Evolutionary conservation across 2,329 filamentous ascomycete genomes (phyloP), one percentile per base, ranked within the genome.

Genomic region (Talaromyces sp.): DNA sequence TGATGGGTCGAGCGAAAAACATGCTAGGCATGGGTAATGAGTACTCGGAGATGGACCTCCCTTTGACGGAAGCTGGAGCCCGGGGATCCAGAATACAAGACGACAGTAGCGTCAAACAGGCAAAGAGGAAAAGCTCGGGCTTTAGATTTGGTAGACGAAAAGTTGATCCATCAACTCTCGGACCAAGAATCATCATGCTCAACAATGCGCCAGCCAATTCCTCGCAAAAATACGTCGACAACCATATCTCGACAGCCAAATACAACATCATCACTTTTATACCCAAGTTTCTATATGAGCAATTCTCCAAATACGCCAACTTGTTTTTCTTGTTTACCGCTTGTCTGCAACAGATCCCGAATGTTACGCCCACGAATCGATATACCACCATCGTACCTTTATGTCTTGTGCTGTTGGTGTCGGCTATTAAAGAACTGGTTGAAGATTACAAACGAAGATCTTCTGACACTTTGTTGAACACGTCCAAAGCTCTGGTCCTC

Each of bases 261-360:
- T 99, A 99, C 86, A 99, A 98, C 77, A 72, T 92, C 74, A 84
- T 91, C 63, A 97, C 93, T 22, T 99, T 99, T 78, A 76, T 98
- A 19, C 95, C 95, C 60, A 99, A 99, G 79, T 99, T 99, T 79
- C 83, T 99, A 64, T 93, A 94, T 77, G 95, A 99, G 78, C 95
- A 99, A 77, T 99, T 99, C 81, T 97, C 93, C 67, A 99, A 97
- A 83, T 97, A 97, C 79, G 95, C 95, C 82, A 99, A 99, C 80
- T 80, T 99, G 74, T 99, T 99, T 83, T 99, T 99, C 90, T 86
- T 99, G 76, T 98, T 99, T 78, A 99, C 95, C 43, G 93, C 95
- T 16, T 89, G 87, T 47, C 82, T 99, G 54, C 95, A 99, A 81
- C 95, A 99, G 77, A 97, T 99, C 67, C 95, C 95, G 24, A 89